Percentiles rank a stretch among this genome's conserved stretches.
Evolutionary conservation across 345 rosid genomes (phyloP).

Genomic region (sweet orange (Citrus sinensis)): DVS_A1.0 CM039169.1:26517501-26518000

Average conservation of each 20-base stretch:
- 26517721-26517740: constrained; percentile 58
- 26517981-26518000: background rate
- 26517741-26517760: background rate
- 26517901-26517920: background rate
- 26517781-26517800: background rate
- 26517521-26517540: background rate
- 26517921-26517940: background rate
- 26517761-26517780: background rate
- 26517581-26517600: constrained; percentile 23
- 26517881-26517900: background rate
- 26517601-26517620: constrained; percentile 28
- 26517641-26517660: constrained; percentile 24
- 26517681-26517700: constrained; percentile 59
- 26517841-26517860: background rate
- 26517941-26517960: background rate
- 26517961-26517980: background rate
- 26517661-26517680: constrained; percentile 24
- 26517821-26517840: background rate
- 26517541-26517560: background rate
- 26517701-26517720: constrained; percentile 54
- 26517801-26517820: background rate
- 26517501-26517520: background rate
- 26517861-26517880: background rate
- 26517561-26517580: background rate
- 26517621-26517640: constrained; percentile 43